Percentiles rank a stretch among this genome's conserved stretches.
These are phyloP conservation scores for Chalciporus piperatoides DNA, from an alignment of 1,284 basidiomycete species.

Conservation along the genomic window DNA sequence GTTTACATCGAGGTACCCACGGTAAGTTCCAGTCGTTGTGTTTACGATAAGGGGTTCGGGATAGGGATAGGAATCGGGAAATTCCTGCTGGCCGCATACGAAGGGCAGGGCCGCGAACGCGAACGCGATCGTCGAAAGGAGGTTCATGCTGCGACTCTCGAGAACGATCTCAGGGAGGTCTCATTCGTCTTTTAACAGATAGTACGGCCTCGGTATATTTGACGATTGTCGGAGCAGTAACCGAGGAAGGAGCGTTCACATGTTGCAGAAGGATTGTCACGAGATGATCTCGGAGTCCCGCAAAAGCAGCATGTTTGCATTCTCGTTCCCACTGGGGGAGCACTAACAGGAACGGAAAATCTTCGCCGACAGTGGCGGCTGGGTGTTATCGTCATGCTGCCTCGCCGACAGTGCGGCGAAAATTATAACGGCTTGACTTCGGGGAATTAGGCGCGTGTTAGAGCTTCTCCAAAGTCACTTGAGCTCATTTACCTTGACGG, in stretches of 20 bases:
- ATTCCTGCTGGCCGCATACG: background rate
- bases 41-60: background rate
- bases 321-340: background rate
- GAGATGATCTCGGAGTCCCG: conserved; percentile 1
- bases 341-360: conserved; percentile 1
- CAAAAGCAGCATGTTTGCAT: background rate
- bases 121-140: background rate
- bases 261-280: background rate
- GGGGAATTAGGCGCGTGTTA: background rate
- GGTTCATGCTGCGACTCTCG: conserved; percentile 1
- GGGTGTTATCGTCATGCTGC: background rate
- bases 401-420: background rate
- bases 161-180: background rate
- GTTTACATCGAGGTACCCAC: conserved; percentile 7
- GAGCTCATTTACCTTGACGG: background rate
- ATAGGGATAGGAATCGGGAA: background rate
- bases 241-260: background rate
- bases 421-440: background rate
- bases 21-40: conserved; percentile 5
- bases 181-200: background rate
- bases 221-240: background rate
- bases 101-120: background rate
- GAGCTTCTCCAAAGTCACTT: background rate
- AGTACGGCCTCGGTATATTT: background rate
- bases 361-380: background rate